Evolutionary conservation across 129 eudicot genomes (phyloP).

Genomic region (Helianthus annuus): DNA sequence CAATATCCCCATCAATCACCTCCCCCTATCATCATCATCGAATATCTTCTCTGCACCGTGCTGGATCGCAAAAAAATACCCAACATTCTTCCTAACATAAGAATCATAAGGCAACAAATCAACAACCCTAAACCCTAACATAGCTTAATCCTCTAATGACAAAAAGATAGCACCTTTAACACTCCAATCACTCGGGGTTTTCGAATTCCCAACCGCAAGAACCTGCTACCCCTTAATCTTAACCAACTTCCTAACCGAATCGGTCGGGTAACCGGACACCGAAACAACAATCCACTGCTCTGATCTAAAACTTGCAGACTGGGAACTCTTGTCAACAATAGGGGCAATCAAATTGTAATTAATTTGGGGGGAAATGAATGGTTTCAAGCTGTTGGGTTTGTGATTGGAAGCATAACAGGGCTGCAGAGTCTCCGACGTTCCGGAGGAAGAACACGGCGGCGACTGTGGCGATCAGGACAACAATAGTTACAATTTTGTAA

Average conservation of each 20-base stretch:
- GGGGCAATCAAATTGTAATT: slow-evolving; percentile 36
- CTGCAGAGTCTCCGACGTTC: slow-evolving; percentile 66
- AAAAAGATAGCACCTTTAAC: slow-evolving; percentile 13
- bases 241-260: slow-evolving; percentile 8
- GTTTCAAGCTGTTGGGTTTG: slow-evolving; percentile 36
- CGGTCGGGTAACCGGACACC: slow-evolving; percentile 2
- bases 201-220: slow-evolving; percentile 9
- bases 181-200: slow-evolving; percentile 10
- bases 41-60: slow-evolving; percentile 24
- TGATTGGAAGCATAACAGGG: slow-evolving; percentile 63
- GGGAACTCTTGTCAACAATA: background rate
- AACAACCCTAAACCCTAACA: slow-evolving; percentile 5
- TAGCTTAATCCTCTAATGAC: background rate
- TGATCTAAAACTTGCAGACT: slow-evolving; percentile 2
- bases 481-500: slow-evolving; percentile 57
- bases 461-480: slow-evolving; percentile 51
- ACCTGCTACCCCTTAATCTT: slow-evolving; percentile 13
- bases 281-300: slow-evolving; percentile 20
- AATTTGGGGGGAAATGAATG: slow-evolving; percentile 28
- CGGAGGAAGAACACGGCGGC: slow-evolving; percentile 80
- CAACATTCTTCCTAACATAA: slow-evolving; percentile 15
- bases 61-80: slow-evolving; percentile 14
- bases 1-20: slow-evolving; percentile 81
- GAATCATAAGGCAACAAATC: slow-evolving; percentile 18
- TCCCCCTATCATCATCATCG: slow-evolving; percentile 93